These are phyloP conservation scores for Hypoxylon sp. DNA, from an alignment of 2,329 filamentous ascomycete genomes.

Conservation along the genomic window DNA sequence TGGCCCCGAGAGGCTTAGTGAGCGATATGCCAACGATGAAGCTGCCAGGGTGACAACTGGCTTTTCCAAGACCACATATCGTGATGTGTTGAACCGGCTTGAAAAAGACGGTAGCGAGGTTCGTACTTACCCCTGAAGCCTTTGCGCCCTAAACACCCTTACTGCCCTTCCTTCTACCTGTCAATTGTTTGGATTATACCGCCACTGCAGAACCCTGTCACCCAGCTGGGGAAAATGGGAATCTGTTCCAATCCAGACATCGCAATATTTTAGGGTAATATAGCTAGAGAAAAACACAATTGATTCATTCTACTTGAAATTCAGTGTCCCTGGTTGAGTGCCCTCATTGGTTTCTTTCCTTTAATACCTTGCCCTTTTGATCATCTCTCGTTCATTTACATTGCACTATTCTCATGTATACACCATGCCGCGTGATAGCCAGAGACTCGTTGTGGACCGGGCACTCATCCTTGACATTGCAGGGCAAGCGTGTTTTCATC, in stretches of 20 bases:
- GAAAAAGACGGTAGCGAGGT: conserved; percentile 80
- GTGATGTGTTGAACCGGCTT: conserved; percentile 81
- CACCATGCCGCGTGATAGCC: conserved; percentile 8
- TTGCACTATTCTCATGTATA: too few species aligned
- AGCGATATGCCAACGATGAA: conserved; percentile 79
- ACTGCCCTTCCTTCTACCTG: conserved; percentile 37
- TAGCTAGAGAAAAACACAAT: neutral
- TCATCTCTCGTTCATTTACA: conserved; percentile 12
- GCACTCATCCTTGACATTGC: conserved; percentile 51
- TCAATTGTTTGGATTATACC: conserved; percentile 33
- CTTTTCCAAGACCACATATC: conserved; percentile 77
- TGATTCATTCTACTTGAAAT: neutral
- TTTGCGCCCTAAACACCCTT: neutral
- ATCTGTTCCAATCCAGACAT: neutral
- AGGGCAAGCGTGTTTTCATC: conserved; percentile 95
- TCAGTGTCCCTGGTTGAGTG: neutral
- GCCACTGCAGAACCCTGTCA: conserved; percentile 30
- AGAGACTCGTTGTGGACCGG: conserved; percentile 51
- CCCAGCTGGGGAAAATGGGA: conserved; percentile 7
- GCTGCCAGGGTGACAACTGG: conserved; percentile 69
- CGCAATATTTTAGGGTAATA: neutral
- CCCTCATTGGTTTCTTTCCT: neutral
- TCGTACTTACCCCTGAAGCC: conserved; percentile 49
- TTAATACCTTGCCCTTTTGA: neutral
- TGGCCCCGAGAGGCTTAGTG: conserved; percentile 86